Evolutionary conservation across 345 rosid genomes (phyloP).

Genomic region (Alliaria petiolata): DNA sequence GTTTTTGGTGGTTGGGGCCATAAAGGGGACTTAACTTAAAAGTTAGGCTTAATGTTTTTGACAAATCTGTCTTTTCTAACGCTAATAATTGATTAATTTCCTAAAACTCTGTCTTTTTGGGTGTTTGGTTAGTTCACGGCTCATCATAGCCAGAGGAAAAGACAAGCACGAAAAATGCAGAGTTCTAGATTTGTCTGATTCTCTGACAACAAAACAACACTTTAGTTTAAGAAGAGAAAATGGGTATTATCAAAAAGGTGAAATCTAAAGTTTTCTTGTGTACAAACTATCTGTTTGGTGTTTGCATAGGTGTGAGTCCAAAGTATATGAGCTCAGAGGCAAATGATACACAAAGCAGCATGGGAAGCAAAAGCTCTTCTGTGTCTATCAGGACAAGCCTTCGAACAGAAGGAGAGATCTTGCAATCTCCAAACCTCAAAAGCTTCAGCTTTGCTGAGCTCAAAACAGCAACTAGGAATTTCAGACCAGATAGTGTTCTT

Average conservation of each 20-base stretch:
- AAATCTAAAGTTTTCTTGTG: conserved; percentile 15
- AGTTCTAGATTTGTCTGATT: conserved; percentile 16
- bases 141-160: conserved; percentile 8
- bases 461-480: conserved; percentile 68
- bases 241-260: not conserved
- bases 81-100: conserved; percentile 1
- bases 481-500: conserved; percentile 73
- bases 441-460: conserved; percentile 56
- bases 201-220: not conserved
- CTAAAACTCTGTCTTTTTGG: not conserved
- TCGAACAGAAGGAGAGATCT: conserved; percentile 69
- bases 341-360: conserved; percentile 38
- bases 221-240: not conserved
- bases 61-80: conserved; percentile 18
- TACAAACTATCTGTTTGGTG: conserved; percentile 21
- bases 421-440: conserved; percentile 60
- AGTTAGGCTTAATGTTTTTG: conserved; percentile 29
- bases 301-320: conserved; percentile 40
- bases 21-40: conserved; percentile 21
- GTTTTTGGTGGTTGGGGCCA: conserved; percentile 28
- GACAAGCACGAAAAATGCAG: conserved; percentile 2
- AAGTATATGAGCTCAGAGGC: conserved; percentile 37
- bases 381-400: conserved; percentile 52
- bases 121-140: conserved; percentile 13
- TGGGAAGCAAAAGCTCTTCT: conserved; percentile 41